A percentile compares a stretch with the other conserved stretches of the same genome.
Evolutionary conservation across 306 rosid genomes (phyloP).

Genomic region (Lablab purpureus): DNA sequence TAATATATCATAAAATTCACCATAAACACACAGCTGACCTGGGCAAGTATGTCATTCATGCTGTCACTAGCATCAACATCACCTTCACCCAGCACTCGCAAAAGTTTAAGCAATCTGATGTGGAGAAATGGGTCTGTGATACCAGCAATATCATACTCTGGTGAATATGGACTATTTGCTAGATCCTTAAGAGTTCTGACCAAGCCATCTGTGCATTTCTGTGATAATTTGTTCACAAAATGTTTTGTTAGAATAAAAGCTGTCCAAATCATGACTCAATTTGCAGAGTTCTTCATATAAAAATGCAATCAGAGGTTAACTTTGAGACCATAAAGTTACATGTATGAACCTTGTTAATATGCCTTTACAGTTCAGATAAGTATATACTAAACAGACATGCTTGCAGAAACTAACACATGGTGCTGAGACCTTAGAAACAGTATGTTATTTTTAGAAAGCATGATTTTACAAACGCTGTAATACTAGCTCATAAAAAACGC

Average conservation of each 20-base stretch:
- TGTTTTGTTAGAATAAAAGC: slow-evolving; percentile 41
- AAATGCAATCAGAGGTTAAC: slow-evolving; percentile 9
- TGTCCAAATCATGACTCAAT: slow-evolving; percentile 21
- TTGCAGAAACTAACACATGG: slow-evolving; percentile 32
- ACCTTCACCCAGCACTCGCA: slow-evolving; percentile 92
- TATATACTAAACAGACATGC: slow-evolving; percentile 24
- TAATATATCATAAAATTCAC: slow-evolving; percentile 26
- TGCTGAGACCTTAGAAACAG: slow-evolving; percentile 10
- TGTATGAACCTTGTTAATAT: slow-evolving; percentile 30
- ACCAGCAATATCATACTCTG: slow-evolving; percentile 97
- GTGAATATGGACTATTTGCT: slow-evolving; percentile 91
- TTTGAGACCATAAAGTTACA: slow-evolving; percentile 25
- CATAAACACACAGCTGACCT: slow-evolving; percentile 61
- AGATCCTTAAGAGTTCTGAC: slow-evolving; percentile 90
- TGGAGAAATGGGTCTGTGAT: slow-evolving; percentile 98
- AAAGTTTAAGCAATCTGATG: slow-evolving; percentile 86
- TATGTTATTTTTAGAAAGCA: slow-evolving; percentile 27
- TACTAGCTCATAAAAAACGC: slow-evolving; percentile 4
- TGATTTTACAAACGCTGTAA: slow-evolving; percentile 22
- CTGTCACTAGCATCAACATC: slow-evolving; percentile 90
- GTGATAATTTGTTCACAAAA: slow-evolving; percentile 50
- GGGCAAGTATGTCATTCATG: slow-evolving; percentile 99
- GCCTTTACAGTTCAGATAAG: slow-evolving; percentile 27
- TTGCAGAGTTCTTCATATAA: slow-evolving; percentile 35
- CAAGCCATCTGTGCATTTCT: slow-evolving; percentile 90